A percentile compares a stretch with the other conserved stretches of the same genome.
Evolutionary conservation across 2,329 filamentous ascomycete species (phyloP).

Genomic region (Zopfia rhizophila): DNA sequence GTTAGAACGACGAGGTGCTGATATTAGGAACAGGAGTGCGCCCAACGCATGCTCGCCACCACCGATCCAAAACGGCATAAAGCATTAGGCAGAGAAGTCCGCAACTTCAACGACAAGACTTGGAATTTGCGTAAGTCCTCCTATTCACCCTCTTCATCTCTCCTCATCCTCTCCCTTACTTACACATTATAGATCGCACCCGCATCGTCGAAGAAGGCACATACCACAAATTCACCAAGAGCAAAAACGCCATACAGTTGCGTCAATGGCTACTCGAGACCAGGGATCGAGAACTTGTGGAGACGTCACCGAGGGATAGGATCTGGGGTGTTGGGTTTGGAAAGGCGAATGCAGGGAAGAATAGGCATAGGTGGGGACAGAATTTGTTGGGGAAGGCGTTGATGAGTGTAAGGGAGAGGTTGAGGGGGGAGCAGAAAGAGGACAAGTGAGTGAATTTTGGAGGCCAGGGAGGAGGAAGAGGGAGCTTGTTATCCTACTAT

Average conservation of each 20-base stretch:
- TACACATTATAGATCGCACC: conserved; percentile 54
- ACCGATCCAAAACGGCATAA: conserved; percentile 61
- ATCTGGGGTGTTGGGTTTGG: conserved; percentile 75
- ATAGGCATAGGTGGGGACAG: conserved; percentile 67
- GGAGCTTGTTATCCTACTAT: too few relatives aligned
- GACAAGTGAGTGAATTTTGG: conserved; percentile 5
- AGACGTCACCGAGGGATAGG: conserved; percentile 64
- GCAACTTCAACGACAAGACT: conserved; percentile 60
- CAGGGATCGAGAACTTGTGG: conserved; percentile 67
- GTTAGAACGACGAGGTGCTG: not conserved
- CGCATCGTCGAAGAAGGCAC: conserved; percentile 68
- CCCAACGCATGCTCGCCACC: conserved; percentile 61
- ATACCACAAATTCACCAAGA: conserved; percentile 67
- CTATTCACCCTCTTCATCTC: too few relatives aligned
- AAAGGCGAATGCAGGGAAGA: conserved; percentile 60
- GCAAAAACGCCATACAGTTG: conserved; percentile 55
- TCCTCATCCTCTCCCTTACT: too few relatives aligned
- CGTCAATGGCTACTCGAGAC: conserved; percentile 65
- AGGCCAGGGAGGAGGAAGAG: conserved; percentile 8
- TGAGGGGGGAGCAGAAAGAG: conserved; percentile 56
- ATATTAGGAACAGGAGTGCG: conserved; percentile 46
- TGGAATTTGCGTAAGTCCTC: conserved; percentile 60
- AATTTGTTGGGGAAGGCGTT: conserved; percentile 73
- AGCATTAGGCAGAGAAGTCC: conserved; percentile 65
- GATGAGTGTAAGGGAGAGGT: conserved; percentile 65